Conservation (phyloP, 331 rosid species). For the Cydonia oblonga region DNA sequence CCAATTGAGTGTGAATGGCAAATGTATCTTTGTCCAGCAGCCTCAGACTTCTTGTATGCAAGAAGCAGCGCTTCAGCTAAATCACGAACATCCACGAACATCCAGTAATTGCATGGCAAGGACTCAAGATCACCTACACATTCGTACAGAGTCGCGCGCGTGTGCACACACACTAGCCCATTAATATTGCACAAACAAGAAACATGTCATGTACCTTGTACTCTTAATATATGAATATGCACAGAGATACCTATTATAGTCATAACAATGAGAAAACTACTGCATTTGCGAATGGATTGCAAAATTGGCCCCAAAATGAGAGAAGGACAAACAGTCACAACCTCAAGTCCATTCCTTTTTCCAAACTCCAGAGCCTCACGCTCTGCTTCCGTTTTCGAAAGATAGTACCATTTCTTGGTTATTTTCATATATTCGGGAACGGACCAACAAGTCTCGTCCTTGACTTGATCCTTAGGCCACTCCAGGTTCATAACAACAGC, state of each 20-base stretch:
- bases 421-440: conserved; percentile 42
- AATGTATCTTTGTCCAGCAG: conserved; percentile 43
- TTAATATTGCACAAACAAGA: neutral
- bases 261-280: conserved; percentile 28
- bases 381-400: conserved; percentile 61
- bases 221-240: neutral
- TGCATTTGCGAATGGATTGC: conserved; percentile 43
- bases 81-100: conserved; percentile 42
- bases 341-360: conserved; percentile 30
- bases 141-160: neutral
- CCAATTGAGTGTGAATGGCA: conserved; percentile 27
- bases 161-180: neutral
- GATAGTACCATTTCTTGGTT: conserved; percentile 48
- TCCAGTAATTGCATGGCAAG: conserved; percentile 19
- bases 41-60: conserved; percentile 33
- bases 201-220: too few species aligned
- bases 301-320: conserved; percentile 47
- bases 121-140: conserved; percentile 13
- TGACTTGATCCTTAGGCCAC: conserved; percentile 28
- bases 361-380: conserved; percentile 41
- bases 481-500: conserved; percentile 24
- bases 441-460: conserved; percentile 67
- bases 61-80: conserved; percentile 35
- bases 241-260: conserved; percentile 37
- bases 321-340: conserved; percentile 51